Conservation (phyloP, 768 basidiomycete species). For the Boletellus ananas region DNA sequence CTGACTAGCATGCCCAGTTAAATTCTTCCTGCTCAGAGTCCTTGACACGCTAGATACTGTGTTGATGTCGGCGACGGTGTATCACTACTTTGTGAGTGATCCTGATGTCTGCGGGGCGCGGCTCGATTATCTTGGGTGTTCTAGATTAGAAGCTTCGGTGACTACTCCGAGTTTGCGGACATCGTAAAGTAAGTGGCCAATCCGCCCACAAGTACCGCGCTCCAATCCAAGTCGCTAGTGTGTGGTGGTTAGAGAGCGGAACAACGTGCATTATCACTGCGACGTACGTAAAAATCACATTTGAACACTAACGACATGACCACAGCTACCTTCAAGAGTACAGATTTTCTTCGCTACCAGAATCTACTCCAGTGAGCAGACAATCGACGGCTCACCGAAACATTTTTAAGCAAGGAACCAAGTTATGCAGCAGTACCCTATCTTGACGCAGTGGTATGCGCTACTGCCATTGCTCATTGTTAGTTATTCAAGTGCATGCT, state of each 20-base stretch:
- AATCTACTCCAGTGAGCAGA: constrained; percentile 6
- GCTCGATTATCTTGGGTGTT: not conserved
- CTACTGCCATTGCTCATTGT: constrained; percentile 3
- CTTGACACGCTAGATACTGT: not conserved
- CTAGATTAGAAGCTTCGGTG: constrained; percentile 2
- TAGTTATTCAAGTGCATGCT: not conserved
- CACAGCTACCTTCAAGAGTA: constrained; percentile 1
- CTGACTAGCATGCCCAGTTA: not conserved
- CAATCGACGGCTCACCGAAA: not conserved
- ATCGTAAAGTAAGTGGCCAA: not conserved
- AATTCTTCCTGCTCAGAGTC: not conserved
- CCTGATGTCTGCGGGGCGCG: not conserved
- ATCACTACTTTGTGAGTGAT: constrained; percentile 2
- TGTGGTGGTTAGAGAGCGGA: constrained; percentile 2
- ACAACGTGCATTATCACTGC: not conserved
- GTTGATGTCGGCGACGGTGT: not conserved
- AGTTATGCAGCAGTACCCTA: constrained; percentile 6
- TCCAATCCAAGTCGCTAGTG: not conserved
- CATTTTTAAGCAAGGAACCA: not conserved
- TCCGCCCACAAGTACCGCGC: not conserved
- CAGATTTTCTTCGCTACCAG: constrained; percentile 7
- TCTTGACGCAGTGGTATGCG: not conserved
- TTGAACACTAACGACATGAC: not conserved
- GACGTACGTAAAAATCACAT: not conserved
- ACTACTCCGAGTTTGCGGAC: not conserved